A percentile compares a stretch with the other conserved stretches of the same genome.
Conservation (phyloP, 805 yeast genomes). For the Ogataea henricii region DNA sequence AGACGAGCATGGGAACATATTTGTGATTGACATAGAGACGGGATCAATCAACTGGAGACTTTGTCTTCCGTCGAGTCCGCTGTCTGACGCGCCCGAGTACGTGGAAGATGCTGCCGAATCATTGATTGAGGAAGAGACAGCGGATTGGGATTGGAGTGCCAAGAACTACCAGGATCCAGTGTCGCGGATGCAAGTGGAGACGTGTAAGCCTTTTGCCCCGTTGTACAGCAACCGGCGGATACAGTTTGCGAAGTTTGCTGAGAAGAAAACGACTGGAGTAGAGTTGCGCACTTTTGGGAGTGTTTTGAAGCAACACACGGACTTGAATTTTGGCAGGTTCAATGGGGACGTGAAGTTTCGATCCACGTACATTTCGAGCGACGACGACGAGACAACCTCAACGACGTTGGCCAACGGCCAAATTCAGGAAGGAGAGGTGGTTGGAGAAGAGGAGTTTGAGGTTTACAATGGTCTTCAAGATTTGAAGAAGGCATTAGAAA, state of each 20-base stretch:
- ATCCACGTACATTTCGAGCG: conserved; percentile 4
- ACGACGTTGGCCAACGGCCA: not conserved
- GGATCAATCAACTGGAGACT: conserved; percentile 27
- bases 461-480: conserved; percentile 9
- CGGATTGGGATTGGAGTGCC: not conserved
- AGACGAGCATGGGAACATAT: conserved; percentile 26
- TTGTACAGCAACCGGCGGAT: conserved; percentile 28
- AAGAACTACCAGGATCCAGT: conserved; percentile 35
- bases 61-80: conserved; percentile 7
- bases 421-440: not conserved
- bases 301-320: conserved; percentile 12
- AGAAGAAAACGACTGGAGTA: conserved; percentile 7
- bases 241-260: conserved; percentile 24
- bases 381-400: not conserved
- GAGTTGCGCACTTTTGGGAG: conserved; percentile 18
- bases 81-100: not conserved
- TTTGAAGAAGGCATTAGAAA: conserved; percentile 10
- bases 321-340: conserved; percentile 21
- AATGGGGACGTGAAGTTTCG: conserved; percentile 22
- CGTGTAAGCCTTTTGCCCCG: conserved; percentile 41
- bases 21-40: conserved; percentile 17
- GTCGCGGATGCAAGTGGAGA: conserved; percentile 58
- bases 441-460: conserved; percentile 1
- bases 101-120: not conserved
- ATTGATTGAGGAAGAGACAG: not conserved